These are phyloP conservation scores for Aschersonia sp. DNA, from an alignment of 2,329 filamentous ascomycete species.

Conservation along the genomic window DNA sequence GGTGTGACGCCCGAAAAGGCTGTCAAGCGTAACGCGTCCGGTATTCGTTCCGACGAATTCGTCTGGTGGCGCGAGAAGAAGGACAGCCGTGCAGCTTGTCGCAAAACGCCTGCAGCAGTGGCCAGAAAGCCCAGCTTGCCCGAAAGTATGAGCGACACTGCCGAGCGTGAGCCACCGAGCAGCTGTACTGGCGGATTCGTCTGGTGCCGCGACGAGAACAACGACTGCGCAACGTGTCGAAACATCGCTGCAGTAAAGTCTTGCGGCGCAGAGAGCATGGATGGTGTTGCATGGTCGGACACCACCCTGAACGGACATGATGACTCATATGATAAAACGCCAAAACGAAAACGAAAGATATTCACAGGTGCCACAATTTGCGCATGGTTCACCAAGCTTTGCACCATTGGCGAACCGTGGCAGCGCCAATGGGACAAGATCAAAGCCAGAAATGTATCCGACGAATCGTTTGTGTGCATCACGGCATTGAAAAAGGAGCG, in stretches of 20 bases:
- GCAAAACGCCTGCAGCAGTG: too few species aligned
- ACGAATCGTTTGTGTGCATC: slow-evolving; percentile 8
- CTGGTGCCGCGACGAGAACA: not conserved
- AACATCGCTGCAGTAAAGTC: not conserved
- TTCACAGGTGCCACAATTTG: not conserved
- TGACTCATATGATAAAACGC: not conserved
- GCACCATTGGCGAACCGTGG: not conserved
- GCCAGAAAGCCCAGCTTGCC: too few species aligned
- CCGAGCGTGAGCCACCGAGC: too few species aligned
- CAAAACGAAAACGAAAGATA: not conserved
- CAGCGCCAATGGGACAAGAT: not conserved
- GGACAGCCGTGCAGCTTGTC: too few species aligned
- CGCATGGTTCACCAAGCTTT: not conserved
- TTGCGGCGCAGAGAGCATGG: too few species aligned
- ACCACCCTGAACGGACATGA: not conserved
- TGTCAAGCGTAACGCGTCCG: too few species aligned
- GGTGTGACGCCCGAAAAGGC: not conserved
- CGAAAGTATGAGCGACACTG: too few species aligned
- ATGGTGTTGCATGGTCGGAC: not conserved
- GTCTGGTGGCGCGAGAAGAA: too few species aligned
- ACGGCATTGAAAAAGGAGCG: slow-evolving; percentile 5
- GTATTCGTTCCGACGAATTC: too few species aligned
- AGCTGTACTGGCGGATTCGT: not conserved
- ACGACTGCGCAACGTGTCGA: not conserved
- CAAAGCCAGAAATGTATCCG: not conserved